These are phyloP conservation scores for Scheffersomyces lignosus DNA, from an alignment of 805 yeast genomes.

Conservation along the genomic window DNA sequence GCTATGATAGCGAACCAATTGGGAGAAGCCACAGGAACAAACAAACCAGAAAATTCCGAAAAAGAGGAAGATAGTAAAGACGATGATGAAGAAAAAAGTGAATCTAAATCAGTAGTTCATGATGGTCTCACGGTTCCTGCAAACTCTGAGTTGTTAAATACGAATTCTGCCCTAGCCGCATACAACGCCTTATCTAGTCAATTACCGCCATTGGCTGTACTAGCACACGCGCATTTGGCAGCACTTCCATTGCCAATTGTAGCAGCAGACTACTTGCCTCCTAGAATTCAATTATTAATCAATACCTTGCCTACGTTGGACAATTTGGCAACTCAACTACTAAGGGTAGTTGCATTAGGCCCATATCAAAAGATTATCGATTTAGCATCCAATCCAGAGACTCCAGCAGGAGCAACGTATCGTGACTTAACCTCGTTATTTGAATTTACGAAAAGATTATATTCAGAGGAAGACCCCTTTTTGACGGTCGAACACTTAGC, in stretches of 20 bases:
- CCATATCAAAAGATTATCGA: conserved; percentile 76
- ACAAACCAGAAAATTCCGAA: conserved; percentile 5
- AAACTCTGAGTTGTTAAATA: conserved; percentile 40
- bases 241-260: conserved; percentile 60
- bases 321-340: conserved; percentile 76
- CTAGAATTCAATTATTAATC: conserved; percentile 62
- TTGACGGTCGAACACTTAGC: conserved; percentile 67
- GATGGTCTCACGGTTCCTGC: conserved; percentile 32
- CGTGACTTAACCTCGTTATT: conserved; percentile 71
- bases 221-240: conserved; percentile 52
- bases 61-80: conserved; percentile 1
- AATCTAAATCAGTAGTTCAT: conserved; percentile 7
- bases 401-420: conserved; percentile 66
- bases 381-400: conserved; percentile 63
- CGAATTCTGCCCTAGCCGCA: conserved; percentile 41
- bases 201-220: conserved; percentile 32
- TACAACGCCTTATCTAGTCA: conserved; percentile 42
- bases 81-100: conserved; percentile 2
- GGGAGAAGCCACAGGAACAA: conserved; percentile 29
- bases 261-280: conserved; percentile 56
- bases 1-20: conserved; percentile 34
- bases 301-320: conserved; percentile 77
- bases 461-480: conserved; percentile 70
- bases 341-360: conserved; percentile 68
- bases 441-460: conserved; percentile 72